Evolutionary conservation across 805 yeast genomes (phyloP).

Genomic region (Sungouiella thailandica): DNA sequence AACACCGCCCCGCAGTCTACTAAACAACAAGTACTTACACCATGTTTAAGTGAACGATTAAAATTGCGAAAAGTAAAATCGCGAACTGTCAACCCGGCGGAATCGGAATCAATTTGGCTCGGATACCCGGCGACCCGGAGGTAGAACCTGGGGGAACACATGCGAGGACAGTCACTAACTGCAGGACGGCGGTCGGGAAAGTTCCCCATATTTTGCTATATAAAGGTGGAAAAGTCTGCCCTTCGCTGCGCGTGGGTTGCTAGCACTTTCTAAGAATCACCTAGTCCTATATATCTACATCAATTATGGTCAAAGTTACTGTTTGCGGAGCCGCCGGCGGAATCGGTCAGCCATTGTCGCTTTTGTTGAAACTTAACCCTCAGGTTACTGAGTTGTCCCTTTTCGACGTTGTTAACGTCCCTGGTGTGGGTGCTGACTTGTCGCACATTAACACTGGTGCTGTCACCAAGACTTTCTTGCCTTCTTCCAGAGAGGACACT

Average conservation of each 20-base stretch:
- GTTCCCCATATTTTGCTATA: constrained; percentile 4
- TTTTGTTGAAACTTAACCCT: constrained; percentile 67
- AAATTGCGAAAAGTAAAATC: too few relatives aligned
- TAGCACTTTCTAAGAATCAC: too few relatives aligned
- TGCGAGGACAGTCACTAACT: too few relatives aligned
- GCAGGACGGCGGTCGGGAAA: too few relatives aligned
- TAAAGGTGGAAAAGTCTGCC: constrained; percentile 1
- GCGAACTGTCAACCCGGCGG: neutral
- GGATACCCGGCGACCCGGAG: constrained; percentile 1
- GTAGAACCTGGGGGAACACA: neutral
- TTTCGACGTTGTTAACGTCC: constrained; percentile 78
- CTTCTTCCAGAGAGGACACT: constrained; percentile 47
- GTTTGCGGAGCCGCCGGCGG: constrained; percentile 94
- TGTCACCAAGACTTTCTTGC: constrained; percentile 54
- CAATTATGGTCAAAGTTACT: constrained; percentile 59
- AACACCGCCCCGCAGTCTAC: too few relatives aligned
- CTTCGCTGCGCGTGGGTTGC: neutral
- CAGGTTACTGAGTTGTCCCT: constrained; percentile 62
- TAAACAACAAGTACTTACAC: too few relatives aligned
- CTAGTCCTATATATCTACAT: too few relatives aligned
- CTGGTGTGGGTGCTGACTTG: constrained; percentile 87
- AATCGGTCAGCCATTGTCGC: constrained; percentile 88
- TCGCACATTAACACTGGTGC: constrained; percentile 76
- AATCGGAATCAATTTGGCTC: neutral
- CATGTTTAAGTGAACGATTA: too few relatives aligned